Base-by-base conservation (phyloP, 805 yeast species). In the Saccharomycopsis schoenii region DNA sequence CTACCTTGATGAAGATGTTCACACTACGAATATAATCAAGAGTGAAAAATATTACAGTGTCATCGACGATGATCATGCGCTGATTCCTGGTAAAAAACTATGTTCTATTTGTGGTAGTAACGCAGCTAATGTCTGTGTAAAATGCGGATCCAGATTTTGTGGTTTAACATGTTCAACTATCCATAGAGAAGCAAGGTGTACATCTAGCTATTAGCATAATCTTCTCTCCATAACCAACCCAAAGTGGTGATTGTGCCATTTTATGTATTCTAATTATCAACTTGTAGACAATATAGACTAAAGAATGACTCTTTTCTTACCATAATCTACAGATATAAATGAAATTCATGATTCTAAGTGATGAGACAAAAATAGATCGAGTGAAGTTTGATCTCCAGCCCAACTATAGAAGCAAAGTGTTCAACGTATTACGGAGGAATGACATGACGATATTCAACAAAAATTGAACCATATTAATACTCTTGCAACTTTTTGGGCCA, bases 1-100 rank as follows among this genome's bases (percentile, higher is more conserved):
- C 63, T 82, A 83, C 67, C 67, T 73, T 0, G 82, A 80, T 68
- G 77, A 71, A 51, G 78, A 84, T 54, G 87, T 83, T 58, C 79
- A 81, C 17, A 77, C 84, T 63, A 76, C 77, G 66, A 96, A 90
- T 17, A 21, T 63, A 12, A 29, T 63, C 43, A 63, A 59, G 39
- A 39, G 64, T 6, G 58, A 59, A 29, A 24, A 36, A 21, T 41
- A 60, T 21, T 62, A 52, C 55, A 40, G 58, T 25, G 60, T 57
- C 4, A 47, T 58, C n/a, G 61, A 58, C 21, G 37, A 56, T 25
- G 50, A 50, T 17, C 55, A 36, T 21, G 19, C n/a, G 1, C 19
- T 55, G 34, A 25, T 60, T 6, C 65, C 66, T 6, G 66, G 66
- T 15, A 64, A 64, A 39, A 64, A 64, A 41, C 47, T 64, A 11